A percentile compares a stretch with the other conserved stretches of the same genome.
phyloP scores from a whole-genome alignment of 768 basidiomycete species.

The Suillus spraguei region DNA sequence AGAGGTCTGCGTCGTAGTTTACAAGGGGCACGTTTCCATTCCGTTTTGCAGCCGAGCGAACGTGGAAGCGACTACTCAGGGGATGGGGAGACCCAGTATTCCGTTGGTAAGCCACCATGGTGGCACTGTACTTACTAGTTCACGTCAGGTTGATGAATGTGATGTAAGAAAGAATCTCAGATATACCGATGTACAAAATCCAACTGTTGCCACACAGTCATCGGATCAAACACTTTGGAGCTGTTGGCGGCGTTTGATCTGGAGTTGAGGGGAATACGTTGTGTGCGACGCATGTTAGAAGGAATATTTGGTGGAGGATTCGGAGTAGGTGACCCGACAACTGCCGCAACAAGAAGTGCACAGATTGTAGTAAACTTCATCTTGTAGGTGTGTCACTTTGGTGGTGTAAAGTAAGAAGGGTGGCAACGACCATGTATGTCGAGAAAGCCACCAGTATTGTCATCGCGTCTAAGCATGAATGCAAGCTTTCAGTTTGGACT shows the following conservation, averaged over 20 bases:
- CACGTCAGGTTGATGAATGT: not conserved
- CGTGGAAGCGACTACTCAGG: constrained; percentile 18
- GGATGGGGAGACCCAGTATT: constrained; percentile 44
- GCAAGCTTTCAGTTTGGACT: too few species aligned
- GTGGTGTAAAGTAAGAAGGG: not conserved
- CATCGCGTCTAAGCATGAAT: not conserved
- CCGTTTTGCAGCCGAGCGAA: constrained; percentile 13
- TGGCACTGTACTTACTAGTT: constrained; percentile 44
- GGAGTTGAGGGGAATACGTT: not conserved
- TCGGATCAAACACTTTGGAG: not conserved
- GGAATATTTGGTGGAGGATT: not conserved
- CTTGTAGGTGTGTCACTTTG: not conserved
- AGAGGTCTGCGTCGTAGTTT: constrained; percentile 26
- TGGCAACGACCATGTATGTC: not conserved
- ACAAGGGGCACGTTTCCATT: constrained; percentile 29
- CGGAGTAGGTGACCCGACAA: too few species aligned
- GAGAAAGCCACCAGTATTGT: too few species aligned
- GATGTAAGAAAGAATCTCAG: not conserved
- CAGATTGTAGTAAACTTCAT: not conserved
- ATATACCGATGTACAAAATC: not conserved
- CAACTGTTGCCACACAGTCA: not conserved
- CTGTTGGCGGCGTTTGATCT: not conserved
- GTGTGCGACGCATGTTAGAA: not conserved
- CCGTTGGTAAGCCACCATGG: constrained; percentile 42
- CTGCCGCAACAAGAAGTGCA: not conserved